Evolutionary conservation across 139 green algal species (phyloP).

Genomic region (Chlamydomonas sp.): DNA sequence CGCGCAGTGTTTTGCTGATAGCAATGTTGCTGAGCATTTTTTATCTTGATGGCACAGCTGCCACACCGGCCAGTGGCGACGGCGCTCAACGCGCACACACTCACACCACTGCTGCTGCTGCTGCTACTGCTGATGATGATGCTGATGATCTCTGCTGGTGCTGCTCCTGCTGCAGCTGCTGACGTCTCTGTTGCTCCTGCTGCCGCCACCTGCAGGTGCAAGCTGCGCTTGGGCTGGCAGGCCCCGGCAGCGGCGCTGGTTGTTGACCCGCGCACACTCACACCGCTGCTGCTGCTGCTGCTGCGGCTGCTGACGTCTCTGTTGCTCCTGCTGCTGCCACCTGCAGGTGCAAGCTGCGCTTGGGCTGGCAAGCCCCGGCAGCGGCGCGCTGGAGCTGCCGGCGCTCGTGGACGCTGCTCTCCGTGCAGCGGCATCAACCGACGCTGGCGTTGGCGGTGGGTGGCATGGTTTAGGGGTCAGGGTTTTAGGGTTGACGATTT

Average conservation of each 20-base stretch:
- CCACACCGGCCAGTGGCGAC: too few species aligned
- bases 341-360: not conserved
- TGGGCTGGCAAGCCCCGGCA: not conserved
- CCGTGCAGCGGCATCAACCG: too few species aligned
- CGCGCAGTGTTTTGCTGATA: too few species aligned
- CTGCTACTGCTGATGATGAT: too few species aligned
- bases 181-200: not conserved
- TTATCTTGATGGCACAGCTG: too few species aligned
- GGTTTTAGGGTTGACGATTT: too few species aligned
- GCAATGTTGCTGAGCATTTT: too few species aligned
- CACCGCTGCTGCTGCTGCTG: not conserved
- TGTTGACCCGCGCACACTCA: not conserved
- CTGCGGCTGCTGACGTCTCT: not conserved
- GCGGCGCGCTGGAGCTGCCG: not conserved
- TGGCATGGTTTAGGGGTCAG: too few species aligned
- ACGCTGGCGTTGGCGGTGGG: not conserved
- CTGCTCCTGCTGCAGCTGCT: not conserved
- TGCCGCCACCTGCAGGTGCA: not conserved
- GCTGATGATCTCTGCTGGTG: too few species aligned
- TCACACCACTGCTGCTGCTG: not conserved
- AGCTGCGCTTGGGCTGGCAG: too few species aligned
- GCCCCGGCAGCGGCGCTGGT: too few species aligned
- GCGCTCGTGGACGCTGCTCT: conserved; percentile 14
- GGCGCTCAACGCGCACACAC: not conserved
- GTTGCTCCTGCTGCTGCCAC: not conserved